phyloP scores from a whole-genome alignment of 352 stramenopile genomes.

The Phytophthora agathidicida region DNA sequence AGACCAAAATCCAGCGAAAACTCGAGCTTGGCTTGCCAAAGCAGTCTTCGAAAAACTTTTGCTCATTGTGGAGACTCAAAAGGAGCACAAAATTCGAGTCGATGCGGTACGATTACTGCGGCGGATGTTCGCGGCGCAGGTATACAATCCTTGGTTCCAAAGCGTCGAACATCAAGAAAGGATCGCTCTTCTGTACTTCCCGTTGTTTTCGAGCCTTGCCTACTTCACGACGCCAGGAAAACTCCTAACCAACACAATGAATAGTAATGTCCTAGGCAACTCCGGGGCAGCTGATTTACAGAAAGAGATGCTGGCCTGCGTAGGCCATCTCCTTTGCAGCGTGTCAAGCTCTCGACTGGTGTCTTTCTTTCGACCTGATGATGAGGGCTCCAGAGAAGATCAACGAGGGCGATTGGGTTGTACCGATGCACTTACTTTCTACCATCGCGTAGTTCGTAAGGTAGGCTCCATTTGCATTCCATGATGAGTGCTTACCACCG shows the following conservation, averaged over 20 bases:
- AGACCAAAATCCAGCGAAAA: constrained; percentile 1
- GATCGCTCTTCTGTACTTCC: constrained; percentile 69
- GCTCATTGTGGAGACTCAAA: constrained; percentile 57
- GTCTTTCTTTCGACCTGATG: constrained; percentile 47
- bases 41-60: constrained; percentile 61
- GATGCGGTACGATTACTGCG: constrained; percentile 59
- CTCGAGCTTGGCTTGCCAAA: constrained; percentile 58
- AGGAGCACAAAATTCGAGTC: constrained; percentile 63
- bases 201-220: constrained; percentile 49
- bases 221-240: constrained; percentile 59
- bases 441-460: constrained; percentile 50
- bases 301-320: constrained; percentile 70
- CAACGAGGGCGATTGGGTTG: constrained; percentile 27
- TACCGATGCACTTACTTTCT: constrained; percentile 55
- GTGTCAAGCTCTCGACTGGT: constrained; percentile 51
- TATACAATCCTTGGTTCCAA: constrained; percentile 56
- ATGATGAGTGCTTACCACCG: no score
- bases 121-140: constrained; percentile 68
- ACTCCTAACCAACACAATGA: constrained; percentile 33
- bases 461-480: constrained; percentile 19
- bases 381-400: not conserved
- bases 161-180: constrained; percentile 52
- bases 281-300: constrained; percentile 31
- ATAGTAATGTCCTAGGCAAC: not conserved
- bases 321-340: constrained; percentile 64